Conservation (phyloP, 345 rosid genomes). For the Balakata baccata region DNA sequence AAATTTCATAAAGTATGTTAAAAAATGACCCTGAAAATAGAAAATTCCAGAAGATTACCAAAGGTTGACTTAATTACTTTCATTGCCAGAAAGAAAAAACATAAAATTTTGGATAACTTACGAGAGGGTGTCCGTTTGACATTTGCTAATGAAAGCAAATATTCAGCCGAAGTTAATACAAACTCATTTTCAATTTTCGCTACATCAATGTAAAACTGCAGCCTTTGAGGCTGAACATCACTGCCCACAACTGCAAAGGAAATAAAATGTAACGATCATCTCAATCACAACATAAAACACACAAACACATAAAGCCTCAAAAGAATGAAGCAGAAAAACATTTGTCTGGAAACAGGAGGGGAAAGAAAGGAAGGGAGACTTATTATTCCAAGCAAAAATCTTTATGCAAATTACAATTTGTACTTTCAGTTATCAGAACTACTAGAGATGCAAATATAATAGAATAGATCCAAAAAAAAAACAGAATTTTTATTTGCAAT, state of each 20-base stretch:
- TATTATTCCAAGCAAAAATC: not conserved
- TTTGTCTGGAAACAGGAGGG: not conserved
- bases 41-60: not conserved
- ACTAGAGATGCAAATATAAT: not conserved
- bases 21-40: not conserved
- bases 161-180: conserved; percentile 78
- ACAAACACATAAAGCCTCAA: not conserved
- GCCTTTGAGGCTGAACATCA: conserved; percentile 41
- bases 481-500: not conserved
- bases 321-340: not conserved
- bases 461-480: not conserved
- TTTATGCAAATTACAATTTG: too few relatives aligned
- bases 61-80: not conserved
- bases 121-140: conserved; percentile 66
- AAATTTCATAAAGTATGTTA: not conserved
- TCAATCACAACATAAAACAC: not conserved
- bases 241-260: conserved; percentile 38
- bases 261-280: conserved; percentile 15
- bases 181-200: conserved; percentile 73
- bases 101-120: conserved; percentile 21
- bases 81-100: not conserved
- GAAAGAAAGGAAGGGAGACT: not conserved
- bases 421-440: not conserved
- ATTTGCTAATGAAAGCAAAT: conserved; percentile 65
- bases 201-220: conserved; percentile 50